Evolutionary conservation across 305 asterid genomes (phyloP), one percentile per base, ranked within the genome.

Genomic region (Euphrasia arctica): DNA sequence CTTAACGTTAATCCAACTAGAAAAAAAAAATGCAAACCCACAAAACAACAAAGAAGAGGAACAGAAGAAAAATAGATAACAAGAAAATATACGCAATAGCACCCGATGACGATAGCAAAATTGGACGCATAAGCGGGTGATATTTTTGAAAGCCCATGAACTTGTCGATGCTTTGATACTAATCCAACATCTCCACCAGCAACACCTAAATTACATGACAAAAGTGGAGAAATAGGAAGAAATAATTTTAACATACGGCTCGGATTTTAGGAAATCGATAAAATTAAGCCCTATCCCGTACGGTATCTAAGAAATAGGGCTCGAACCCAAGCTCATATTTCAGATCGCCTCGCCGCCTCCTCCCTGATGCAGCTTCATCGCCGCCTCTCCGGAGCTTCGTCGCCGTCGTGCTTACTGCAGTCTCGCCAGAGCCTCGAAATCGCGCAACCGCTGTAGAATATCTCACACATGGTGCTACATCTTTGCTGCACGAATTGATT

Each of bases 111-210:
- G 10, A 92, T 85, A 29, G 96, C 93, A 54, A 83, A 92, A 82
- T 92, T 89, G 56, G 96, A 50, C 1, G 98, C 98, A 72, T 92
- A 92, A 34, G 91, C 73, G 11, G 90, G 80, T 65, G 87, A 71
- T 41, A 87, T 82, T 39, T 76, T 74, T 36, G 91, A 72, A 60
- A 84, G 66, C 43, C 96, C 97, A 29, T 63, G 83, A 63, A 75
- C 75, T 72, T 85, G 89, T 48, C 90, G 74, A 69, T 89, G 88
- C 86, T 83, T 92, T 11, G 97, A 87, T 41, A 89, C 32, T 41
- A 77, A 65, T 47, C 96, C 98, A 59, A 81, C 83, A 62, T 83
- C 91, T 68, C 87, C 97, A 65, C 98, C 98, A 58, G 82, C 84
- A 72, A 87, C 61, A 54, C 98, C 97, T 92, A 63, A 69, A 69